A percentile compares a stretch with the other conserved stretches of the same genome.
phyloP scores from a whole-genome alignment of 768 basidiomycete genomes.

The Porpolomopsis calyptriformis region DNA sequence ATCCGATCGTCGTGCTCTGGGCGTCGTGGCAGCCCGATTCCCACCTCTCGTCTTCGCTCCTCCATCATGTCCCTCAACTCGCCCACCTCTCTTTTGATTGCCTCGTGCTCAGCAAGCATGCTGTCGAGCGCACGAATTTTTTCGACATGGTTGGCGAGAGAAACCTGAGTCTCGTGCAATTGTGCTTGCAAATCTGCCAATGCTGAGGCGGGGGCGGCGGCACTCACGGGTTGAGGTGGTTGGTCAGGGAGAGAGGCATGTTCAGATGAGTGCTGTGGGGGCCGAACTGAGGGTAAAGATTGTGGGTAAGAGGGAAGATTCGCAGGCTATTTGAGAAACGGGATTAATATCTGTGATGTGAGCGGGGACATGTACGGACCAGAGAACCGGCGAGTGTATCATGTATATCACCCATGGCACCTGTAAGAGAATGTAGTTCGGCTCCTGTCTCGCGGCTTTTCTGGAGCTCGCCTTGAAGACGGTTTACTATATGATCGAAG shows the following conservation, averaged over 20 bases:
- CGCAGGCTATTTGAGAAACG: constrained; percentile 34
- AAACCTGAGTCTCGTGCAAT: constrained; percentile 73
- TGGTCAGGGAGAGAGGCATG: constrained; percentile 14
- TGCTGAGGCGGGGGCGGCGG: constrained; percentile 20
- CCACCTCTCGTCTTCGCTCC: constrained; percentile 11
- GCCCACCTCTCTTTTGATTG: constrained; percentile 67
- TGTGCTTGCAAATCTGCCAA: constrained; percentile 67
- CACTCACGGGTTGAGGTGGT: constrained; percentile 14
- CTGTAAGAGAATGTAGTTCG: constrained; percentile 68
- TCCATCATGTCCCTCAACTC: constrained; percentile 65
- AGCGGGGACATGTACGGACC: constrained; percentile 34
- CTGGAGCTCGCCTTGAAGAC: constrained; percentile 87
- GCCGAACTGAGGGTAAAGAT: constrained; percentile 55
- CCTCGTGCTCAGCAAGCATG: constrained; percentile 76
- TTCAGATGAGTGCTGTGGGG: constrained; percentile 23
- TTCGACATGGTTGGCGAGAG: constrained; percentile 68
- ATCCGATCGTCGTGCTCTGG: constrained; percentile 12
- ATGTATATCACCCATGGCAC: constrained; percentile 82
- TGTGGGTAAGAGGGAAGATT: constrained; percentile 55
- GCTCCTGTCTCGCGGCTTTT: constrained; percentile 90
- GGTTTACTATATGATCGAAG: constrained; percentile 84
- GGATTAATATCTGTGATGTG: background rate
- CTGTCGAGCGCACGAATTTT: constrained; percentile 75
- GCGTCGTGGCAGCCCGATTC: background rate
- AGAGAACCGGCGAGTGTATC: constrained; percentile 79